A percentile compares a stretch with the other conserved stretches of the same genome.
These are phyloP conservation scores for Alternaria sp. DNA, from an alignment of 2,329 filamentous ascomycete genomes.

Conservation along the genomic window DNA sequence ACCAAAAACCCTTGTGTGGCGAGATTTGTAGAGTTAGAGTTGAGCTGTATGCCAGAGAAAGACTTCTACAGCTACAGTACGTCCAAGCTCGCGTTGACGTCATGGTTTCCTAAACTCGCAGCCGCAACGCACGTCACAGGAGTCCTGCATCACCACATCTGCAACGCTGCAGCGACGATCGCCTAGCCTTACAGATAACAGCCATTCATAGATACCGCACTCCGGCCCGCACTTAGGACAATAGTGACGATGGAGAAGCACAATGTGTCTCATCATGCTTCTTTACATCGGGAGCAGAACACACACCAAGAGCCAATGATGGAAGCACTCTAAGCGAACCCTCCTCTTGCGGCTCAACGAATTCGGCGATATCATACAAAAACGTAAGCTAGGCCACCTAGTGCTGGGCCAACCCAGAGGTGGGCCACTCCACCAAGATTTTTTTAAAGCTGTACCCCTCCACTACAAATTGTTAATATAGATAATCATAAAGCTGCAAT, in stretches of 20 bases:
- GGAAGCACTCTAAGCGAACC: too few relatives aligned
- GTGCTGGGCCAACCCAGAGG: too few relatives aligned
- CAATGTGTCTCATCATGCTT: neutral
- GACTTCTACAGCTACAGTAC: constrained; percentile 6
- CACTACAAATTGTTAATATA: too few relatives aligned
- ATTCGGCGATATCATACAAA: too few relatives aligned
- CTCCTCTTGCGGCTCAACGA: too few relatives aligned
- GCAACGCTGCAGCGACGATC: constrained; percentile 12
- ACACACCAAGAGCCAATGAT: neutral
- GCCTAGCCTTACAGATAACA: neutral
- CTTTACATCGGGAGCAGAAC: neutral
- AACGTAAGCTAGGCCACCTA: too few relatives aligned
- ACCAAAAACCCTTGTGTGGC: constrained; percentile 4
- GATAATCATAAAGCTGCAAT: too few relatives aligned
- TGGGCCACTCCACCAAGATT: too few relatives aligned
- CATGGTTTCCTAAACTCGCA: constrained; percentile 14
- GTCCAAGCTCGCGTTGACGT: constrained; percentile 19
- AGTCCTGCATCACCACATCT: constrained; percentile 10
- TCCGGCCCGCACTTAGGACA: neutral
- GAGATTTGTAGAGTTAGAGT: neutral
- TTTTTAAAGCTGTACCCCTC: too few relatives aligned
- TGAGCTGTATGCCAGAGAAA: constrained; percentile 1
- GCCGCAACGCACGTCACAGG: constrained; percentile 15
- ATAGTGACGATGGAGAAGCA: neutral
- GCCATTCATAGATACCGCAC: neutral